These are phyloP conservation scores for Saturnispora besseyi DNA, from an alignment of 805 yeast species.

Conservation along the genomic window DNA sequence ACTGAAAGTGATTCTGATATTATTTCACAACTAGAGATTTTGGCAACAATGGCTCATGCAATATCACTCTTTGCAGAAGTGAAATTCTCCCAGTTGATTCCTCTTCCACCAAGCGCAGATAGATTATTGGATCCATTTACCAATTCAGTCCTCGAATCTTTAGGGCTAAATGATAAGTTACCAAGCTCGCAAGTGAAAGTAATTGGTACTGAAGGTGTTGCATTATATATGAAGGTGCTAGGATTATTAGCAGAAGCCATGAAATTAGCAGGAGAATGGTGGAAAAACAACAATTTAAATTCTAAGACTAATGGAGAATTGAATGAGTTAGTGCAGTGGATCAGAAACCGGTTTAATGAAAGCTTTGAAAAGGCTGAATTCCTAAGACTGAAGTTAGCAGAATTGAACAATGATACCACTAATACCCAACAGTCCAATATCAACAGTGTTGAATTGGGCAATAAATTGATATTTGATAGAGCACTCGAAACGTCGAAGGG, in stretches of 20 bases:
- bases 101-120: conserved; percentile 43
- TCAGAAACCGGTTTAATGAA: conserved; percentile 80
- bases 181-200: conserved; percentile 1
- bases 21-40: conserved; percentile 47
- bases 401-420: conserved; percentile 29
- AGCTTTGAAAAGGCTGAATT: conserved; percentile 82
- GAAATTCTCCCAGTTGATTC: conserved; percentile 77
- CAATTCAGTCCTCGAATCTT: conserved; percentile 25
- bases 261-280: conserved; percentile 83
- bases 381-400: conserved; percentile 45
- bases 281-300: conserved; percentile 45
- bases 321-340: conserved; percentile 81
- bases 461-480: conserved; percentile 81
- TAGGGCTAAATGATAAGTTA: conserved; percentile 3
- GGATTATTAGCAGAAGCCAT: conserved; percentile 79
- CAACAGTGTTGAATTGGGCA: conserved; percentile 39
- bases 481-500: conserved; percentile 88
- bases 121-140: conserved; percentile 5
- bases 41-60: conserved; percentile 88
- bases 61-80: conserved; percentile 84
- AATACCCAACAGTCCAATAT: not conserved
- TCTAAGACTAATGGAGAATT: conserved; percentile 22
- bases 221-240: conserved; percentile 74
- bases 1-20: conserved; percentile 28
- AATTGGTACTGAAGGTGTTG: conserved; percentile 59